A percentile compares a stretch with the other conserved stretches of the same genome.
phyloP scores from a whole-genome alignment of 2,329 filamentous ascomycete species.

The Neodidymelliopsis sp. region DNA sequence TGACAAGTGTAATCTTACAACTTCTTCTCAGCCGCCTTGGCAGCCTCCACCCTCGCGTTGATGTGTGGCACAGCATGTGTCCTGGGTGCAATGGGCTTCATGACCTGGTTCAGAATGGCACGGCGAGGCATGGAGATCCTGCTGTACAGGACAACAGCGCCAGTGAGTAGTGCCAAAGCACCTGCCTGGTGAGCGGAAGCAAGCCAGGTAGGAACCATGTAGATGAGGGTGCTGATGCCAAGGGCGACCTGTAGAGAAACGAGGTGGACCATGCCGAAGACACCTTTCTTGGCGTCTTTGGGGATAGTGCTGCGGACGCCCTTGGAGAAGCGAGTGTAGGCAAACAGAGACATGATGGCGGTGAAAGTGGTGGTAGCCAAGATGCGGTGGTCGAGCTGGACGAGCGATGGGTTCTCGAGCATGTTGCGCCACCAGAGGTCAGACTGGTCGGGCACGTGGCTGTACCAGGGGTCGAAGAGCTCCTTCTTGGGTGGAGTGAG shows the following conservation, averaged over 20 bases:
- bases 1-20: constrained; percentile 17
- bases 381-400: constrained; percentile 94
- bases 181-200: constrained; percentile 94
- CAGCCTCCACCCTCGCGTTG: constrained; percentile 28
- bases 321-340: constrained; percentile 76
- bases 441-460: constrained; percentile 75
- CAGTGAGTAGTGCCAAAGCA: constrained; percentile 82
- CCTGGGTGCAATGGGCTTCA: constrained; percentile 30
- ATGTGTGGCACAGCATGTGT: constrained; percentile 29
- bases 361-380: constrained; percentile 89
- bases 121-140: constrained; percentile 45
- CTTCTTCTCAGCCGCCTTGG: constrained; percentile 24
- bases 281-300: constrained; percentile 71
- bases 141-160: constrained; percentile 79
- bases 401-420: constrained; percentile 94
- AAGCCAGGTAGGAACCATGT: constrained; percentile 87
- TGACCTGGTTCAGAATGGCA: constrained; percentile 40
- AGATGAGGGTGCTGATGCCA: constrained; percentile 89
- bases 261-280: constrained; percentile 82
- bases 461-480: constrained; percentile 86
- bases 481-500: constrained; percentile 82
- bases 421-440: constrained; percentile 98
- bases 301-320: constrained; percentile 67
- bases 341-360: constrained; percentile 78
- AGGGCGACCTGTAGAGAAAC: constrained; percentile 82